Evolutionary conservation across 768 basidiomycete species (phyloP), one percentile per base, ranked within the genome.

Genomic region (Termitomyces sp.): DNA sequence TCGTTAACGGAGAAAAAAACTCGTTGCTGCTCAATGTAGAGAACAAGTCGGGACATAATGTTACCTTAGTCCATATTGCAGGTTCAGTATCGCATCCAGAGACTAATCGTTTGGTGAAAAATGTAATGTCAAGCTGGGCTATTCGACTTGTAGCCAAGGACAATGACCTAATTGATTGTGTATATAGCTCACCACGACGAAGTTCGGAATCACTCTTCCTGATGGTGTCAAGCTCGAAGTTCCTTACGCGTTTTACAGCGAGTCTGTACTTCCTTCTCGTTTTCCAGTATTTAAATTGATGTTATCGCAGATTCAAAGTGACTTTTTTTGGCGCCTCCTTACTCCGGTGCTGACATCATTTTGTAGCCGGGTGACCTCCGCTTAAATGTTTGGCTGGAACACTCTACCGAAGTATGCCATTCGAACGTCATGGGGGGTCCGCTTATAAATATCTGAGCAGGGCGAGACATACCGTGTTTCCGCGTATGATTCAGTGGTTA

Each of bases 1-100:
- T 93, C 50, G 84, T 92, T 33, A 94, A 94, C 64, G 91, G 91
- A 58, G 88, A 91, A 76, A 83, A 80, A 66, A 94, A 92, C 68
- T 73, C 79, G 33, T 73, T 94, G 35, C 72, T 72, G 26, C 70
- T 94, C 50, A 70, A 77, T 28, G 77, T 93, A 13, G 90, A 91
- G 71, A 94, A 91, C 72, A 88, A 82, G 69, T 87, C 88, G 12
- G 81, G 81, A 63, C 79, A 78, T 64, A 89, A 92, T 61, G 77
- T 88, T 50, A 90, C 88, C 2, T 73, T 93, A 18, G 68, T 83
- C 59, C 79, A 72, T 63, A 77, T 89, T 58, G 79, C 81, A 53
- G 90, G 87, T 44, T 85, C 88, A 36, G 75, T 93, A 64, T 81
- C 83, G 60, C 73, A 89, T 62, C 78, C 87, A 6, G 82, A 87